Conservation (phyloP, 179 eudicot genomes). For the Monotropa hypopitys region DNA sequence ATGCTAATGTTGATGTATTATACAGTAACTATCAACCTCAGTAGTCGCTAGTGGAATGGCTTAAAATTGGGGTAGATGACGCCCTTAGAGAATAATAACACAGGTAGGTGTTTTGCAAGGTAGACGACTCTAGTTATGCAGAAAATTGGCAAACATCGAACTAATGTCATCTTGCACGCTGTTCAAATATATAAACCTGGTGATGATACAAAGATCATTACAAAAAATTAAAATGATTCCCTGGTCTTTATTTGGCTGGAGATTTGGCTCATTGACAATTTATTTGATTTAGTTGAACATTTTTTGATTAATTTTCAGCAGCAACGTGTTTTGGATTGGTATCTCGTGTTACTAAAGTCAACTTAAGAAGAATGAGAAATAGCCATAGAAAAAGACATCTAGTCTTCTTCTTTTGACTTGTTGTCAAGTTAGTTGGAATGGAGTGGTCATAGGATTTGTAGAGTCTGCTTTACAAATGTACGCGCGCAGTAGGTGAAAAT, state of each 20-base stretch:
- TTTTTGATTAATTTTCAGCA: background rate
- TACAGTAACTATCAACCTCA: background rate
- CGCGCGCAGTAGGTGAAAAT: too few species aligned
- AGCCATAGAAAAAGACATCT: background rate
- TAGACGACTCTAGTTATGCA: background rate
- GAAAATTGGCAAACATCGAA: background rate
- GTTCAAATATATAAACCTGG: background rate
- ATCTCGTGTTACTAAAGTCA: background rate
- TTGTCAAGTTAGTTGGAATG: background rate
- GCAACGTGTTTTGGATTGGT: background rate
- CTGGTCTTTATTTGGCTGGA: background rate
- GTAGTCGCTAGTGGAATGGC: background rate
- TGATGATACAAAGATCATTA: background rate
- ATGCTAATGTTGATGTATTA: background rate
- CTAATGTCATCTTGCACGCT: constrained; percentile 13
- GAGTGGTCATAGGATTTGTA: background rate
- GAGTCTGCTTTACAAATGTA: too few species aligned
- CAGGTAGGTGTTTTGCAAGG: background rate
- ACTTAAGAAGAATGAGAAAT: background rate
- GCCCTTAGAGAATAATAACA: background rate
- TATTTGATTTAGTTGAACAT: background rate
- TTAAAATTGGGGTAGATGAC: background rate
- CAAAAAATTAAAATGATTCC: background rate
- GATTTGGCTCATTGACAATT: background rate
- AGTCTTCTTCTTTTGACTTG: background rate